These are phyloP conservation scores for Podospora pseudopauciseta DNA, from an alignment of 495 filamentous ascomycete species.

Conservation along the genomic window DNA sequence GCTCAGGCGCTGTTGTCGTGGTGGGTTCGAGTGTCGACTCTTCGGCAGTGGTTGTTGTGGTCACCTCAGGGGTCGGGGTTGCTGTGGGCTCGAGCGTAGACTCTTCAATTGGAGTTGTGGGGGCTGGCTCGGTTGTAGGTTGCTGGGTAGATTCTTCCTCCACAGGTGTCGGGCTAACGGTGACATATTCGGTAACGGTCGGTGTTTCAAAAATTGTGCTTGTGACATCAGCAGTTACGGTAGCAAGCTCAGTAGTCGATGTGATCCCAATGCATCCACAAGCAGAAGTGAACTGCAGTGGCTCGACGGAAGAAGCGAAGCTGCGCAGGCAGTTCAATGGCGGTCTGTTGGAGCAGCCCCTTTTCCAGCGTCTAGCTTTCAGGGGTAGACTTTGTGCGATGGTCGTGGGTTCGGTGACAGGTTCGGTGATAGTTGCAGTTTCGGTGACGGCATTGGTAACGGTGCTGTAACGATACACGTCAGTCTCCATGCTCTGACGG, in stretches of 20 bases:
- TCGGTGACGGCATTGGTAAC: not conserved
- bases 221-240: not conserved
- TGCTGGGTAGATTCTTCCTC: not conserved
- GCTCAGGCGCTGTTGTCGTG: not conserved
- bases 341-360: not conserved
- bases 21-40: not conserved
- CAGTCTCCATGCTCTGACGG: not conserved
- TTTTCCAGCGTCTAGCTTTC: not conserved
- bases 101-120: not conserved
- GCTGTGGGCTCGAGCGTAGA: not conserved
- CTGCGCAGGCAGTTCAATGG: constrained; percentile 6
- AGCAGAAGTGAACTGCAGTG: not conserved
- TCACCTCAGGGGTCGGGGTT: not conserved
- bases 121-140: not conserved
- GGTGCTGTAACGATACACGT: not conserved
- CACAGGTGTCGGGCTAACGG: not conserved
- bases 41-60: not conserved
- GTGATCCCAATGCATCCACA: constrained; percentile 5
- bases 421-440: not conserved
- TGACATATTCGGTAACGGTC: constrained; percentile 1
- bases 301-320: not conserved
- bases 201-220: not conserved
- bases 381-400: not conserved
- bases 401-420: not conserved
- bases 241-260: constrained; percentile 4